Base-by-base conservation (phyloP, 75 land plant genomes). In the Pinus tabuliformis region DNA sequence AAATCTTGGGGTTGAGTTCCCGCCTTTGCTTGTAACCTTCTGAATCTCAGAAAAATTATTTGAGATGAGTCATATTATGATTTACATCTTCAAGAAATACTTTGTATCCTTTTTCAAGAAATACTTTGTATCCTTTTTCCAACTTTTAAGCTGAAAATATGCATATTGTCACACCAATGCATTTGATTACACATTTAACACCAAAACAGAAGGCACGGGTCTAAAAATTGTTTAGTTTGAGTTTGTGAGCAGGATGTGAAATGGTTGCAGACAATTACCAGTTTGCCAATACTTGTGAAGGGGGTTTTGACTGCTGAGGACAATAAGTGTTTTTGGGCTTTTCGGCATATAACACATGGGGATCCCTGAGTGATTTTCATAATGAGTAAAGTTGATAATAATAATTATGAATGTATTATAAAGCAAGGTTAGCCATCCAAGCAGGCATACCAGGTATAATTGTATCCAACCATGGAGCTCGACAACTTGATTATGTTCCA, bases 401-500 rank as follows among this genome's bases (percentile, higher is more conserved):
- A 15, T 52, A 11, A 13, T 18, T 79, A 52, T 22, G 54, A 12
- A 54, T 73, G 12, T 45, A 45, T 49, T 14, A 78, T 73, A 59
- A 85, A 95, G 98, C 99, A 61, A 89, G 88, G 75, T 57, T 96
- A 57, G 92, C 99, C 15, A 20, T 96, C 11, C 87, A 94, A 80
- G 70, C 78, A 78, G 99, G 99, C 33, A 94, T 89, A 73, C 95
- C 95, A 73, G 99, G 99, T 73, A 92, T 96, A 66, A 94, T 96
- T 74, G 99, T 96, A 36, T 96, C 97, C 22, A 96, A 96, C 79
- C 99, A 96, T 82, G 99, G 99, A 64, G 99, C 99, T 72, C 91
- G 99, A 17, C 99, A 96, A 76, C 95, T 96, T 33, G 99, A 96
- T 78, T 96, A 96, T 83, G 95, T 92, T 15, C 89, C 92, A n/a